phyloP scores from a whole-genome alignment of 2,329 filamentous ascomycete species.

The Ceratocystis diversiconidia region DNA sequence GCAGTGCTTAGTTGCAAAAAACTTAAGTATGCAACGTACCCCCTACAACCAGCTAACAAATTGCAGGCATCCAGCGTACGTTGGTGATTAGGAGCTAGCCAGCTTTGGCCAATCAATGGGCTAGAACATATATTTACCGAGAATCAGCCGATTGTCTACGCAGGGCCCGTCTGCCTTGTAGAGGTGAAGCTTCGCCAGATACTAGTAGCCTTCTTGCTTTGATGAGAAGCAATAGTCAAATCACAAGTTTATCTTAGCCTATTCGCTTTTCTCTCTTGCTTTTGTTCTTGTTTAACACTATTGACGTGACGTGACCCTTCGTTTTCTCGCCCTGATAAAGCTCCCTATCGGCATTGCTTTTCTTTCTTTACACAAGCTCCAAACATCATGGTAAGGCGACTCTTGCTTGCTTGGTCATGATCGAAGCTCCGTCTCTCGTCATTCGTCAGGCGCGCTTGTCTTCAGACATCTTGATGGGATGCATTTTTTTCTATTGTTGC shows the following conservation, averaged over 20 bases:
- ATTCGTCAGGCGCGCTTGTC: not conserved
- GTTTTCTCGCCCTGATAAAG: too few relatives aligned
- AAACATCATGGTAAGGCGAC: constrained; percentile 9
- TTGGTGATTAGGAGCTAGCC: constrained; percentile 5
- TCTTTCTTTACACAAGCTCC: not conserved
- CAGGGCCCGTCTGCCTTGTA: constrained; percentile 17
- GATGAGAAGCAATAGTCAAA: not conserved
- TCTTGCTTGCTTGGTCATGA: not conserved
- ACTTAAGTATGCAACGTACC: not conserved
- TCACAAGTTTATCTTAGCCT: not conserved
- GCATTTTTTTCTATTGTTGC: not conserved
- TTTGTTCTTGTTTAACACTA: not conserved
- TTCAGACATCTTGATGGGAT: not conserved
- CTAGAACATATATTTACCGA: not conserved
- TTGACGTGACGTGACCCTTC: not conserved
- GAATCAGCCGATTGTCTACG: constrained; percentile 18
- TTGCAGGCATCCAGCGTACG: constrained; percentile 18
- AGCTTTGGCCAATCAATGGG: constrained; percentile 16
- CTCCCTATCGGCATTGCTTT: not conserved
- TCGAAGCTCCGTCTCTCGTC: not conserved
- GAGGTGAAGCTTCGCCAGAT: constrained; percentile 7
- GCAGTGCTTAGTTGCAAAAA: not conserved
- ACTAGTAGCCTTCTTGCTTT: constrained; percentile 9
- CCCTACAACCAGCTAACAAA: not conserved
- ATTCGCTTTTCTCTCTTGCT: not conserved